Evolutionary conservation across 2,329 filamentous ascomycete genomes (phyloP), one percentile per base, ranked within the genome.

Genomic region (Volutella citrinella): DNA sequence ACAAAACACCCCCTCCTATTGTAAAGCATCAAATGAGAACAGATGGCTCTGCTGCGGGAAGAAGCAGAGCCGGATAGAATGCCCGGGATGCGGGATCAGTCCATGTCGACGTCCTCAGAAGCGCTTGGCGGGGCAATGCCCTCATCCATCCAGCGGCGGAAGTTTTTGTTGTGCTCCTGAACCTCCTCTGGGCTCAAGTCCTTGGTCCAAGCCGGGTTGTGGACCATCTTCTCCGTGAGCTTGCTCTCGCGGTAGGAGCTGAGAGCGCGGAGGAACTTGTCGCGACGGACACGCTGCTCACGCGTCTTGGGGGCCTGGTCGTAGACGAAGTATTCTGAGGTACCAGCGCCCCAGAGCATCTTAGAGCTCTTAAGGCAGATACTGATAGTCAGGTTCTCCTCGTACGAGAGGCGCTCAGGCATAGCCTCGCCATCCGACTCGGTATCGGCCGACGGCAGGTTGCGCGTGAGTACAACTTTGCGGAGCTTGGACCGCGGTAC

Each of bases 361-460:
- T 87, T 85, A 56, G 84, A 88, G 35, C 79, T 86, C 59, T 84
- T 85, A 11, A 87, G 74, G 51, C 82, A 88, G 54, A 91, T 84
- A 41, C 82, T 80, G 25, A 88, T 75, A 10, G 79, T 74, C 24
- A 91, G 64, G 13, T 82, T 78, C 51, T 90, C 85, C 38, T 78
- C 67, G 48, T 78, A 82, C 6, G 76, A 68, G 6, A 85, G 50
- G 9, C 74, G 67, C 53, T 80, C 80, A 30, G 78, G 76, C 27
- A 74, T 74, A 37, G 73, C 70, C 27, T 80, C 76, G 21, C 80
- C 79, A 29, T 84, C 78, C 5, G 80, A 74, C 33, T 81, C 76
- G 22, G 74, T 70, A 38, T 85, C 76, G 38, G 73, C 56, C 45
- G 69, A 66, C 1, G 82, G 81, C 22, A 88, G 66, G 58, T 86